Evolutionary conservation across 306 rosid species (phyloP), one percentile per base, ranked within the genome.

Genomic region (Castanea crenata): DNA sequence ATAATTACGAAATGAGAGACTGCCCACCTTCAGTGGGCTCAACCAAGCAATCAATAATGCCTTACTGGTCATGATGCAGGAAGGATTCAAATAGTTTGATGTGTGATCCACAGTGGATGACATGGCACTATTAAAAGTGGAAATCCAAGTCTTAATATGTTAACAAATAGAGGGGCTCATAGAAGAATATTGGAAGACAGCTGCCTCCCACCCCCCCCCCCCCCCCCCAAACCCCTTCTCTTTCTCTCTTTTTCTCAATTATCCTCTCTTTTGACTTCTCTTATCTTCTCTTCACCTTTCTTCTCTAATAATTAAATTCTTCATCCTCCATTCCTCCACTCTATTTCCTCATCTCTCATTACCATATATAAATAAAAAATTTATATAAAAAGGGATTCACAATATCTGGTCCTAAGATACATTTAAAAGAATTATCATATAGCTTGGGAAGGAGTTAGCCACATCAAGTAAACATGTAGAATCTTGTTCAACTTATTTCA

Each of bases 11-110:
- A 71, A 71, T 54, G 38, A 72, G 73, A 68, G 25, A 55, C 78
- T 68, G 73, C 58, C 55, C 14, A 70, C 35, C 55, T 73, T 76
- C 20, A 64, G 81, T 29, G 70, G 68, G 77, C 81, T 63, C 68
- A 58, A 23, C 73, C 32, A 15, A 34, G 65, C 31, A 75, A 31
- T 74, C 74, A 25, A 80, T 56, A 71, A 71, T n/a, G 57, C 20
- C 41, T 63, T 32, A 20, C 15, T 55, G 32, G 38, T 59, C 21
- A 69, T 32, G 55, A 71, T 44, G 25, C 15, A 72, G 55, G 34
- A 49, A 64, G 70, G 34, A 31, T 64, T 35, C 32, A 31, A 32
- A 15, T 64, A 64, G 21, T 62, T 64, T 64, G 46, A 16, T 64
- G 21, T 31, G 70, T 35, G 34, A 32, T 20, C 70, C 70, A 31